These are phyloP conservation scores for Gossypium anomalum DNA, from an alignment of 345 rosid species.

Conservation along the genomic window DNA sequence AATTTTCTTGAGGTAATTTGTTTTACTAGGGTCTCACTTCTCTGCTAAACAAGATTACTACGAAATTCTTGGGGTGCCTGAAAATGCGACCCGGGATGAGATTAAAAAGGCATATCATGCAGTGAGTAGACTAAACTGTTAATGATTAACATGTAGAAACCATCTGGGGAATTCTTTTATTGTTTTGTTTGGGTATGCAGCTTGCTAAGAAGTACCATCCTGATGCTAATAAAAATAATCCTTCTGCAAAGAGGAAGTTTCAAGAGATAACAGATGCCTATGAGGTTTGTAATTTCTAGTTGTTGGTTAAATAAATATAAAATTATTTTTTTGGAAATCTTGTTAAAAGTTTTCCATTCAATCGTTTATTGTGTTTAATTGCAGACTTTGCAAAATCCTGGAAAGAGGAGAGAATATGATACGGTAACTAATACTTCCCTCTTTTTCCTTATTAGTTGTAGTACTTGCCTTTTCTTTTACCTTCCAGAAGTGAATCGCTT, in stretches of 20 bases:
- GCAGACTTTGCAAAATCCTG: constrained; percentile 61
- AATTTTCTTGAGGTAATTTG: neutral
- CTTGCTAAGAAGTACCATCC: constrained; percentile 96
- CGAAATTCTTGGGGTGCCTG: constrained; percentile 72
- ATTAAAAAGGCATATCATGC: constrained; percentile 75
- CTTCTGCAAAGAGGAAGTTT: constrained; percentile 81
- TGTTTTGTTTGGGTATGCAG: constrained; percentile 36
- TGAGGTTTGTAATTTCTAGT: constrained; percentile 44
- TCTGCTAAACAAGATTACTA: constrained; percentile 51
- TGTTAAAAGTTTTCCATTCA: neutral
- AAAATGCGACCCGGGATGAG: constrained; percentile 66
- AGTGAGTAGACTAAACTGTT: constrained; percentile 31
- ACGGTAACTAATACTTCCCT: constrained; percentile 28
- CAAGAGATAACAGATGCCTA: constrained; percentile 86
- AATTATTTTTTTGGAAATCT: neutral
- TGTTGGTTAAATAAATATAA: neutral
- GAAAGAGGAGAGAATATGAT: constrained; percentile 74
- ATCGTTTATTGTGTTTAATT: constrained; percentile 19
- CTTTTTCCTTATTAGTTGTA: neutral
- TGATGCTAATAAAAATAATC: constrained; percentile 78
- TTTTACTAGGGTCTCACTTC: constrained; percentile 35
- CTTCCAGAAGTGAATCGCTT: neutral
- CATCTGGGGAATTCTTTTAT: neutral
- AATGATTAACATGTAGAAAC: neutral
- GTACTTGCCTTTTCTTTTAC: neutral